Evolutionary conservation across 2,329 filamentous ascomycete species (phyloP).

Genomic region (Camptophora hylomeconis): DNA sequence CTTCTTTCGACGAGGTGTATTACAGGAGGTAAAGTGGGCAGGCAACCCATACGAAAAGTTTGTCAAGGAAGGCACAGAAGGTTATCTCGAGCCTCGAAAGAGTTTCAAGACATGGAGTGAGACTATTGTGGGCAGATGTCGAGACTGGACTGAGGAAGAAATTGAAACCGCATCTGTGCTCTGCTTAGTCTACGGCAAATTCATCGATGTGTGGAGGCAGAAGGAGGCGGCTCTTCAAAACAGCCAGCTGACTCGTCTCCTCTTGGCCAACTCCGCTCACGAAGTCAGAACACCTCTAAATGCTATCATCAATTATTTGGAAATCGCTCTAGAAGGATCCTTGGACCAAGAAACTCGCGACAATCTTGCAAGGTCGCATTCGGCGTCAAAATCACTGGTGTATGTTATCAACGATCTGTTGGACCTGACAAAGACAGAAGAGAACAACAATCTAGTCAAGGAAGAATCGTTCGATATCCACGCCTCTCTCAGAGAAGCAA

Average conservation of each 20-base stretch:
- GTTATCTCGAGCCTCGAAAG: conserved; percentile 63
- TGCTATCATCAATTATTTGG: conserved; percentile 87
- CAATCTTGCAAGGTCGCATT: conserved; percentile 72
- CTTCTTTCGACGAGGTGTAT: conserved; percentile 70
- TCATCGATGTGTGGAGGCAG: conserved; percentile 86
- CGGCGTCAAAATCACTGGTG: conserved; percentile 80
- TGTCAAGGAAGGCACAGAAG: conserved; percentile 57
- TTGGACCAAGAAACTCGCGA: conserved; percentile 74
- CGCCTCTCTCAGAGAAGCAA: conserved; percentile 62
- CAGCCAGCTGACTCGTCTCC: conserved; percentile 63
- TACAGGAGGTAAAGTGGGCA: conserved; percentile 70
- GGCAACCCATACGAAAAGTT: conserved; percentile 76
- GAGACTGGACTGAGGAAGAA: conserved; percentile 82
- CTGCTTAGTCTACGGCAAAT: conserved; percentile 76
- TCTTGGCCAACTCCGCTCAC: conserved; percentile 80
- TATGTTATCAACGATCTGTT: conserved; percentile 90
- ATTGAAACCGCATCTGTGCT: conserved; percentile 79
- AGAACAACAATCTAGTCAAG: conserved; percentile 65
- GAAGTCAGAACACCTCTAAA: conserved; percentile 85
- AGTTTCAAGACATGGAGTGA: conserved; percentile 75
- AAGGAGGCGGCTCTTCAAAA: conserved; percentile 75
- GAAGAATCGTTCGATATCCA: conserved; percentile 66
- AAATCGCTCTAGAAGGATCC: conserved; percentile 72
- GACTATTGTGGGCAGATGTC: conserved; percentile 65
- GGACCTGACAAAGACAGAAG: conserved; percentile 77